Evolutionary conservation across 805 yeast genomes (phyloP), one percentile per base, ranked within the genome.

Genomic region (Spathaspora girioi): DNA sequence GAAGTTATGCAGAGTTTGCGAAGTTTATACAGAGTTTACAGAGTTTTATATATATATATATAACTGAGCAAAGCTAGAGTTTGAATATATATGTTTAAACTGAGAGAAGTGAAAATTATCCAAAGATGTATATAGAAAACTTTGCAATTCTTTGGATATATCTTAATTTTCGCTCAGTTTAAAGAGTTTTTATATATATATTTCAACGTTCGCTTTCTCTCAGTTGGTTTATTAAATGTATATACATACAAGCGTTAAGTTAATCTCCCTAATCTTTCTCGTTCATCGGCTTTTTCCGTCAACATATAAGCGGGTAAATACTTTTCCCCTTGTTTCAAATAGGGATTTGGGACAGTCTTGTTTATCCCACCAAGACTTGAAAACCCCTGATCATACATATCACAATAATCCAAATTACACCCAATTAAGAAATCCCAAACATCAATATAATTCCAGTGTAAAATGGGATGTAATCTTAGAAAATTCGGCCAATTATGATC

Each of bases 401-500:
- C 59, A 64, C 98, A 93, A 64, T 93, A 91, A 2, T 77, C 77
- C 42, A 86, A 76, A n/a, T 76, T 63, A 18, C 82, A 71, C 19
- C 70, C 78, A 18, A 82, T 68, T 47, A 93, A 67, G 62, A 93
- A 92, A 56, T 82, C 81, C 99, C 99, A 94, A 2, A 94, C 77
- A 51, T 91, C 89, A 18, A 79, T 78, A 58, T 89, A 87, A 41
- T 80, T 80, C 98, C 98, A 94, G 50, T 88, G 88, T 43, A 94
- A 74, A 6, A 94, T 83, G 0, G 99, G 98, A 61, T 92, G 96
- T 4, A 92, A 73, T 47, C 99, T 70, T 55, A 85, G 68, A 63
- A 94, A 93, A 26, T 76, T 70, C 4, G 99, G 99, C 98, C 98
- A 94, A 52, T 90, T 84, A 52, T 84, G 85, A 62, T 93, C 97